phyloP scores from a whole-genome alignment of 176 grass and related monocot species.

The Guadua angustifolia region DNA sequence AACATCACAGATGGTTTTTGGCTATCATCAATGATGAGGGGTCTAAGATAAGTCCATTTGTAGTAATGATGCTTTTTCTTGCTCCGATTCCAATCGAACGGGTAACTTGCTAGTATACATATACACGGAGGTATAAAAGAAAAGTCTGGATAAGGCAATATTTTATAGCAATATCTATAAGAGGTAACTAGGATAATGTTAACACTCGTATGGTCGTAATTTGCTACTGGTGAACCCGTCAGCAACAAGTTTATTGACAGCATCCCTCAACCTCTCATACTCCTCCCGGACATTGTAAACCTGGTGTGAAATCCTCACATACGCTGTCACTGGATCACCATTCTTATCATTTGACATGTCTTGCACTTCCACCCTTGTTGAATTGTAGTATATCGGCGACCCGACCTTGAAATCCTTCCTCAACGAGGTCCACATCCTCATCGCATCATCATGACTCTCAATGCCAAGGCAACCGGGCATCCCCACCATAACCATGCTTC shows the following conservation, averaged over 20 bases:
- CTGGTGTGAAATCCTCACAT: conserved; percentile 89
- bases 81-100: too few relatives aligned
- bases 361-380: conserved; percentile 53
- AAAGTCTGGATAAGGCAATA: too few relatives aligned
- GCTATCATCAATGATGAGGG: too few relatives aligned
- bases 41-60: too few relatives aligned
- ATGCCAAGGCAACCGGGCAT: conserved; percentile 67
- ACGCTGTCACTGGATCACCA: conserved; percentile 60
- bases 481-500: conserved; percentile 96
- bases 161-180: too few relatives aligned
- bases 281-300: conserved; percentile 92
- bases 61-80: too few relatives aligned
- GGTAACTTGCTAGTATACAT: too few relatives aligned
- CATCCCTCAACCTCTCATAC: conserved; percentile 77
- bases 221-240: conserved; percentile 80
- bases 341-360: conserved; percentile 44
- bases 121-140: too few relatives aligned
- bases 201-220: conserved; percentile 45
- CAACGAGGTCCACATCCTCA: conserved; percentile 67
- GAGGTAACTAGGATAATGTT: too few relatives aligned
- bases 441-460: conserved; percentile 62
- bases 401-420: conserved; percentile 88
- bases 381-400: conserved; percentile 86
- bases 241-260: conserved; percentile 76
- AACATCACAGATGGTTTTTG: too few relatives aligned